These are phyloP conservation scores for Acanthamoeba royreba DNA, from an alignment of 208 protist genomes.

Conservation along the genomic window DNA sequence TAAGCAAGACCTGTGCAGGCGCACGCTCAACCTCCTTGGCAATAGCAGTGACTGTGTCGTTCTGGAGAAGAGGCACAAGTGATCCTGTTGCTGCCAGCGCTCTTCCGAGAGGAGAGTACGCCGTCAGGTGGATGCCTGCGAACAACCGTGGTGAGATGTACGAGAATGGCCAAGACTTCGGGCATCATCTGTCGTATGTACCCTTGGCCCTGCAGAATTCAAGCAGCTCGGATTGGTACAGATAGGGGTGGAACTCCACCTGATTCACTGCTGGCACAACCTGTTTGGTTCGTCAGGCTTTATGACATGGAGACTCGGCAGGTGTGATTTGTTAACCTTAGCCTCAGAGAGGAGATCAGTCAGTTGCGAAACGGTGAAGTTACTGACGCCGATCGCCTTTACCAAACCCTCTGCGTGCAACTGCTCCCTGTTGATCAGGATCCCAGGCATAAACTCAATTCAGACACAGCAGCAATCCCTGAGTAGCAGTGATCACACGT, in stretches of 20 bases:
- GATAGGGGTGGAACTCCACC: conserved; percentile 41
- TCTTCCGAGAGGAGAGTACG: conserved; percentile 67
- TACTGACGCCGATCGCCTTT: conserved; percentile 44
- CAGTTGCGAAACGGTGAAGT: conserved; percentile 30
- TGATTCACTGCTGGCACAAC: conserved; percentile 20
- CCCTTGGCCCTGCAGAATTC: background rate
- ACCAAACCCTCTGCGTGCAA: background rate
- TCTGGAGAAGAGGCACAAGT: background rate
- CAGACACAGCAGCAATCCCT: background rate
- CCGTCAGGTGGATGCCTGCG: conserved; percentile 68
- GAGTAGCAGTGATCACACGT: background rate
- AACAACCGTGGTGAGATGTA: background rate
- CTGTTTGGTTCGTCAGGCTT: background rate
- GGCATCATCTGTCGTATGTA: background rate
- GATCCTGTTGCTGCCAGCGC: background rate
- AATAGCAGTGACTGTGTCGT: conserved; percentile 52
- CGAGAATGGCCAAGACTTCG: background rate
- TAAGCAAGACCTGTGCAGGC: background rate
- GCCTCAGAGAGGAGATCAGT: background rate
- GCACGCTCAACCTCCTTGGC: conserved; percentile 9
- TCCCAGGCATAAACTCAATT: too few relatives aligned
- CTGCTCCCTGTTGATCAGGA: too few relatives aligned
- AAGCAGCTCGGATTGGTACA: conserved; percentile 29
- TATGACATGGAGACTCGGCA: background rate
- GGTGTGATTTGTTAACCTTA: background rate